Evolutionary conservation across 2,329 filamentous ascomycete species (phyloP).

Genomic region (Claviceps pazoutovae): DNA sequence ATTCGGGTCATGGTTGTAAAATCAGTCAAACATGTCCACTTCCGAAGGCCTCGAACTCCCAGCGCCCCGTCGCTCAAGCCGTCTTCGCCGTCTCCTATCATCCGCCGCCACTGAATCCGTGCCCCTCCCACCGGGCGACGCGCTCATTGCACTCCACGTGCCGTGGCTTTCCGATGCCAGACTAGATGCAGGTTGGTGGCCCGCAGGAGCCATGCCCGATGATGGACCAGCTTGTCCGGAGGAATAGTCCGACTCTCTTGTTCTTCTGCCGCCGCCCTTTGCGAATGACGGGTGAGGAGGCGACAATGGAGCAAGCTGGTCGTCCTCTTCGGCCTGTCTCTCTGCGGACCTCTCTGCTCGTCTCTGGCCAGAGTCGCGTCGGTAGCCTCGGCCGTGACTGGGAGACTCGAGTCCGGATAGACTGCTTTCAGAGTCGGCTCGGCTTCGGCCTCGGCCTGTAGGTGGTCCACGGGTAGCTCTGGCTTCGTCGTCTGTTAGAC

Average conservation of each 20-base stretch:
- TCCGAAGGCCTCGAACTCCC: slow-evolving; percentile 21
- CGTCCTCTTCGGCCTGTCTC: slow-evolving; percentile 24
- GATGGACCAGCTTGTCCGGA: slow-evolving; percentile 35
- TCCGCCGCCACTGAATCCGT: slow-evolving; percentile 28
- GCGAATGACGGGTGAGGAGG: slow-evolving; percentile 45
- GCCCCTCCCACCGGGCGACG: slow-evolving; percentile 27
- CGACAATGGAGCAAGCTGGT: slow-evolving; percentile 30
- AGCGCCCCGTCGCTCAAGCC: slow-evolving; percentile 37
- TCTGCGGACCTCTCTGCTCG: slow-evolving; percentile 34
- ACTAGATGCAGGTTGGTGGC: slow-evolving; percentile 31
- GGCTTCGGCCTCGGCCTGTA: slow-evolving; percentile 9
- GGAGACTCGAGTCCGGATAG: slow-evolving; percentile 42
- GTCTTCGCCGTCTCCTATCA: slow-evolving; percentile 38
- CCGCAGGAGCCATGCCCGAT: slow-evolving; percentile 26
- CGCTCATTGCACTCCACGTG: slow-evolving; percentile 40
- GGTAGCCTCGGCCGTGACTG: slow-evolving; percentile 32
- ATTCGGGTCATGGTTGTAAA: too few species aligned
- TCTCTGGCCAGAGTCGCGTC: slow-evolving; percentile 36
- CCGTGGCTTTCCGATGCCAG: slow-evolving; percentile 36
- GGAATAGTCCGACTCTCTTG: slow-evolving; percentile 50
- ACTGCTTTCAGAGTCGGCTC: slow-evolving; percentile 40
- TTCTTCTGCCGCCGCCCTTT: slow-evolving; percentile 29
- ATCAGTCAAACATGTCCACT: slow-evolving; percentile 25
- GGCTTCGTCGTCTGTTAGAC: slow-evolving; percentile 47
- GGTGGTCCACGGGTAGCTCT: slow-evolving; percentile 26